These are phyloP conservation scores for Bruguiera parviflora DNA, from an alignment of 345 rosid species.

Conservation along the genomic window DNA sequence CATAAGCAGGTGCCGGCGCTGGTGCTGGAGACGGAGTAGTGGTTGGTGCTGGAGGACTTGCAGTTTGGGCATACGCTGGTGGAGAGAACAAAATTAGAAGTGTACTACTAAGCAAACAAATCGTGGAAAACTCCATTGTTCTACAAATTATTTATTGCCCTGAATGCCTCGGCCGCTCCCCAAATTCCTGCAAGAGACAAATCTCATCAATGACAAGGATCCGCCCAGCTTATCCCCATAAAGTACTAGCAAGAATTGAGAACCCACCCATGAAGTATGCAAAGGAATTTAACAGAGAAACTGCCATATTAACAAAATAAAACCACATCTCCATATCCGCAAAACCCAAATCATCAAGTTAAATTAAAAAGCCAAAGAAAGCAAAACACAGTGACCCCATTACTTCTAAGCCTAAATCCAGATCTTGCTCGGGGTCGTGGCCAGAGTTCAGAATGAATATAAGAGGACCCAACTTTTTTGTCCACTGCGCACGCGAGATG, in stretches of 20 bases:
- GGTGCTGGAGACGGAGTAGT: conserved; percentile 75
- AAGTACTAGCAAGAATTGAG: background rate
- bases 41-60: conserved; percentile 51
- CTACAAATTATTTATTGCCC: conserved; percentile 12
- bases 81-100: conserved; percentile 38
- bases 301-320: background rate
- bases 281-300: background rate
- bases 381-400: background rate
- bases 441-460: background rate
- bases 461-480: background rate
- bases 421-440: conserved; percentile 27
- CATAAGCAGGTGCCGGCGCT: conserved; percentile 59
- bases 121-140: conserved; percentile 41
- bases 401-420: conserved; percentile 10
- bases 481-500: background rate
- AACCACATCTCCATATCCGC: conserved; percentile 2
- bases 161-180: conserved; percentile 13
- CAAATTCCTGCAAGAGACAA: conserved; percentile 36
- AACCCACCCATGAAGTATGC: background rate
- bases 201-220: conserved; percentile 1
- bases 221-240: background rate
- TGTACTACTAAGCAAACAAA: conserved; percentile 25
- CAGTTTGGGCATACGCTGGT: conserved; percentile 44
- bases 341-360: conserved; percentile 8
- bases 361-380: background rate